Evolutionary conservation across 805 yeast species (phyloP).

Genomic region (Starmerella sirachaensis): DNA sequence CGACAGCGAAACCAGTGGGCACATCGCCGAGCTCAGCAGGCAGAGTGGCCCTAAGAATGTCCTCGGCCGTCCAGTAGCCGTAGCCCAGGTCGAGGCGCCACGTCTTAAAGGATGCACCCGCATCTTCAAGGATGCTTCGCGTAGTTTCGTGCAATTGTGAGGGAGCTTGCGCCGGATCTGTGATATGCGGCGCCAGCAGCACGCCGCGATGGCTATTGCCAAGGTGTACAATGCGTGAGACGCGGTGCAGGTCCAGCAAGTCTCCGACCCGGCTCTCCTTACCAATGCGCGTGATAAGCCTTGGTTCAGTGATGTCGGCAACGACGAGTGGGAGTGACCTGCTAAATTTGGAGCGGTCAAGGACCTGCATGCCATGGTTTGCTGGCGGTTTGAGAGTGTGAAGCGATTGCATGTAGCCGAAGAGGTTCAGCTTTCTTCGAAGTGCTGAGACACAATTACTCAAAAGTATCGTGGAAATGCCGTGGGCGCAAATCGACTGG

Average conservation of each 20-base stretch:
- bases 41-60: slow-evolving; percentile 60
- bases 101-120: slow-evolving; percentile 38
- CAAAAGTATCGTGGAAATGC: too few species aligned
- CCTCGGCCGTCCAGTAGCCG: slow-evolving; percentile 81
- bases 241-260: slow-evolving; percentile 55
- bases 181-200: slow-evolving; percentile 39
- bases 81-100: slow-evolving; percentile 53
- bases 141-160: slow-evolving; percentile 35
- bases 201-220: slow-evolving; percentile 39
- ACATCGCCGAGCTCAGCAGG: slow-evolving; percentile 65
- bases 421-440: too few species aligned
- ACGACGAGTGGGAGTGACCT: slow-evolving; percentile 49
- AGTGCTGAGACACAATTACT: too few species aligned
- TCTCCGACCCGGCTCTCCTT: slow-evolving; percentile 42
- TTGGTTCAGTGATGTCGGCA: slow-evolving; percentile 59
- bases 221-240: slow-evolving; percentile 52
- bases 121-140: slow-evolving; percentile 36
- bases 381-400: slow-evolving; percentile 44
- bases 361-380: slow-evolving; percentile 46
- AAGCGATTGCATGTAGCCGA: not conserved
- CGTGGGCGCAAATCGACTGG: too few species aligned
- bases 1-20: slow-evolving; percentile 84
- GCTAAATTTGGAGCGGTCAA: slow-evolving; percentile 57
- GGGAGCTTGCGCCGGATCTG: slow-evolving; percentile 25
- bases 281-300: slow-evolving; percentile 46